Conservation (phyloP, 73 alveolate genomes). For the Tetrahymena borealis region DNA sequence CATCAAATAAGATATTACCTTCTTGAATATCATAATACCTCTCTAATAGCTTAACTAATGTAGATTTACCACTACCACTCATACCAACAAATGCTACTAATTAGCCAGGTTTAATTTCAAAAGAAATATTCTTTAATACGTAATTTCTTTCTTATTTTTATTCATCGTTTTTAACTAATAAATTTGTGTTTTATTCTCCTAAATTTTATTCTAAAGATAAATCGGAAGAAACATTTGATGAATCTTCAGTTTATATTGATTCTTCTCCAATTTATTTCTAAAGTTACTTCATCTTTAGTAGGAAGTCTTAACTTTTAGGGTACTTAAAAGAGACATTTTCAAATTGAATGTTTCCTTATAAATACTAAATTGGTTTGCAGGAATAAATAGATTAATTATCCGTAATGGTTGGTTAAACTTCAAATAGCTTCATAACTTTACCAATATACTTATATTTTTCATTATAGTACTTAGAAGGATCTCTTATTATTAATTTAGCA, state of each 20-base stretch:
- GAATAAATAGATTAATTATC: not conserved
- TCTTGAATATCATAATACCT: constrained; percentile 29
- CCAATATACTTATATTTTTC: not conserved
- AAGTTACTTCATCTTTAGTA: not conserved
- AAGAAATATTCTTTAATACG: constrained; percentile 47
- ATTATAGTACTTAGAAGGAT: not conserved
- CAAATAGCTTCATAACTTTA: not conserved
- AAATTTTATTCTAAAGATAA: not conserved
- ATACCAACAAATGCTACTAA: constrained; percentile 39
- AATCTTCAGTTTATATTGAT: too few relatives aligned
- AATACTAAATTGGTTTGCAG: not conserved
- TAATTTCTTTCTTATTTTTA: not conserved
- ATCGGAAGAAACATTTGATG: too few relatives aligned
- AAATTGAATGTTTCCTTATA: not conserved
- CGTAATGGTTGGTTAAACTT: not conserved
- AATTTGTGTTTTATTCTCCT: not conserved
- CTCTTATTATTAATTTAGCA: not conserved
- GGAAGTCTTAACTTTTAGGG: not conserved
- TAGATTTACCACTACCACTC: constrained; percentile 48
- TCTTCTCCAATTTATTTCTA: not conserved
- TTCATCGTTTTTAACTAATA: not conserved
- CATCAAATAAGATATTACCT: constrained; percentile 40
- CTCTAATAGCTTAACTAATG: constrained; percentile 34
- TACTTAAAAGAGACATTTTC: not conserved
- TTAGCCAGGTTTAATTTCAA: constrained; percentile 35